Percentiles rank a stretch among this genome's conserved stretches.
These are phyloP conservation scores for Cochlearia excelsa DNA, from an alignment of 345 rosid species.

Conservation along the genomic window DNA sequence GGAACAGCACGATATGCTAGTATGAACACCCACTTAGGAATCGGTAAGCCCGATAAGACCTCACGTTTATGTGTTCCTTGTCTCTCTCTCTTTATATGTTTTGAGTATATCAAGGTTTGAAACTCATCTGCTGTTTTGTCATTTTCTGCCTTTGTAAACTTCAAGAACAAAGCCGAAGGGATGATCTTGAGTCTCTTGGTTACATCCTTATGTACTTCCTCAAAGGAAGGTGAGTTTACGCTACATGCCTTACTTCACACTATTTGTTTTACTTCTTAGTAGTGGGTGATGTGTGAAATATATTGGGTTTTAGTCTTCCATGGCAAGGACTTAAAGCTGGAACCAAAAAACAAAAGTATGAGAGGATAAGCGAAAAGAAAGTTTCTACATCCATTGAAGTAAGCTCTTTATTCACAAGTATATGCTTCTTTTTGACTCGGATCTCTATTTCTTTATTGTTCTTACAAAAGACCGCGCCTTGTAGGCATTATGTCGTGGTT, in stretches of 20 bases:
- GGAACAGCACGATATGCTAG: conserved; percentile 70
- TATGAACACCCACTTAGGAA: conserved; percentile 60
- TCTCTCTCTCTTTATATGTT: neutral
- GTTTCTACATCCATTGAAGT: conserved; percentile 44
- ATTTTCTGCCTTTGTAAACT: conserved; percentile 15
- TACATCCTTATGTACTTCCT: no score
- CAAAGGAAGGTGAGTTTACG: conserved; percentile 50
- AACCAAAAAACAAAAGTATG: conserved; percentile 45
- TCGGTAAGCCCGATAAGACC: conserved; percentile 36
- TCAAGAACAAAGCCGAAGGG: conserved; percentile 80
- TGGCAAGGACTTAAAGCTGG: conserved; percentile 43
- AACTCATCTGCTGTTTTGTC: conserved; percentile 13
- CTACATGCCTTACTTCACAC: conserved; percentile 2
- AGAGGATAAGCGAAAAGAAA: conserved; percentile 46
- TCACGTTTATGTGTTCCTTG: neutral
- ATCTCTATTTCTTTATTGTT: neutral
- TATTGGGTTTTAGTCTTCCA: neutral
- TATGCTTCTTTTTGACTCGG: conserved; percentile 7
- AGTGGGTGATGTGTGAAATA: conserved; percentile 16
- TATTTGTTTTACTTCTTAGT: neutral
- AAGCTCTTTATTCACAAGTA: neutral
- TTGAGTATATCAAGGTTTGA: conserved; percentile 22
- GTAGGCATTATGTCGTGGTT: conserved; percentile 35
- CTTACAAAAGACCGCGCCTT: neutral
- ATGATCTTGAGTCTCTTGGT: conserved; percentile 95